Evolutionary conservation across 1,284 basidiomycete genomes (phyloP).

Genomic region (Puccinia sorghi): DNA sequence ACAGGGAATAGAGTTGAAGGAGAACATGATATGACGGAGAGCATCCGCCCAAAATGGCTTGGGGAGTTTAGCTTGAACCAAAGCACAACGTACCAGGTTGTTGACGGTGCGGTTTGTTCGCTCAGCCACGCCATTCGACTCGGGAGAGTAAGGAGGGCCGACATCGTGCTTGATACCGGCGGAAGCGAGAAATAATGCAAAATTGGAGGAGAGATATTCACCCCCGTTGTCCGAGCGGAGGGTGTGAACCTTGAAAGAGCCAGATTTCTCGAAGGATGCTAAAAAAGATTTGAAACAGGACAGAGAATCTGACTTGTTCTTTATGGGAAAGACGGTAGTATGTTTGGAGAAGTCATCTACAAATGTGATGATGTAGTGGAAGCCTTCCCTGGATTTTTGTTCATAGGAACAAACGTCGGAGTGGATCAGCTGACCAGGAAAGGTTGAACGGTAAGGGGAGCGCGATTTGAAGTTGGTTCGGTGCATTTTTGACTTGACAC

Average conservation of each 20-base stretch:
- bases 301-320: neutral
- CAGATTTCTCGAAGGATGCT: neutral
- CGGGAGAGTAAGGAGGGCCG: too few species aligned
- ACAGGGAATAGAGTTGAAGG: too few species aligned
- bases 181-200: too few species aligned
- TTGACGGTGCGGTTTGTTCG: too few species aligned
- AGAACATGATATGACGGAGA: too few species aligned
- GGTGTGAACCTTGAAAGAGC: neutral
- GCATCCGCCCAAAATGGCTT: too few species aligned
- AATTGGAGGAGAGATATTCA: neutral
- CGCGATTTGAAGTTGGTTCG: neutral
- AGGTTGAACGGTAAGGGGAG: neutral
- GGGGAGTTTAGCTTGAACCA: too few species aligned
- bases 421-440: neutral
- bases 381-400: neutral
- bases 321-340: neutral
- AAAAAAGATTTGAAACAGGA: neutral
- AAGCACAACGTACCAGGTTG: too few species aligned
- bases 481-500: conserved; percentile 5
- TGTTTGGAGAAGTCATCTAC: neutral
- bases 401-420: neutral
- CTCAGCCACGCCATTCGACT: too few species aligned
- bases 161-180: too few species aligned
- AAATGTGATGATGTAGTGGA: neutral
- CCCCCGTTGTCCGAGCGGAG: neutral